A percentile compares a stretch with the other conserved stretches of the same genome.
phyloP scores from a whole-genome alignment of 768 basidiomycete genomes.

The Candolleomyces aberdarensis region DNA sequence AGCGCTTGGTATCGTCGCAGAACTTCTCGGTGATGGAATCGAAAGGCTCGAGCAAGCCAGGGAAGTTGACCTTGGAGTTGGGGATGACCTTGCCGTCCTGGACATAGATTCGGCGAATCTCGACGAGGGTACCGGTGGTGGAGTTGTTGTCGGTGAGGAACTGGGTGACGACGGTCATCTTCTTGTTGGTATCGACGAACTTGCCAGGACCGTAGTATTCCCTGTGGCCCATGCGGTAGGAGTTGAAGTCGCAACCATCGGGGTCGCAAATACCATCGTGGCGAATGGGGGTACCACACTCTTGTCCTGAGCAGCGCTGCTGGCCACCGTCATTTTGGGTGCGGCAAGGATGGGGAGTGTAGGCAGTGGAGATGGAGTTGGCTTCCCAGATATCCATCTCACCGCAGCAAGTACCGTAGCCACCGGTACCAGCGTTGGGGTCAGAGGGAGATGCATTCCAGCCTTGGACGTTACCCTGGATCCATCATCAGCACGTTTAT shows the following conservation, averaged over 20 bases:
- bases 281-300: slow-evolving; percentile 36
- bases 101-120: slow-evolving; percentile 55
- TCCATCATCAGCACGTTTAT: neutral
- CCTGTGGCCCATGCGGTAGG: slow-evolving; percentile 49
- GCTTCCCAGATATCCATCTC: slow-evolving; percentile 64
- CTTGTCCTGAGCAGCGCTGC: slow-evolving; percentile 39
- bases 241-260: slow-evolving; percentile 63
- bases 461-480: slow-evolving; percentile 44
- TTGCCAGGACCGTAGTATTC: slow-evolving; percentile 46
- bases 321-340: slow-evolving; percentile 25
- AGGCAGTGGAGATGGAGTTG: slow-evolving; percentile 47
- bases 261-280: slow-evolving; percentile 48
- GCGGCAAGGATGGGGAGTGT: slow-evolving; percentile 50
- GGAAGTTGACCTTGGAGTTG: slow-evolving; percentile 46
- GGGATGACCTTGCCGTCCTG: slow-evolving; percentile 50
- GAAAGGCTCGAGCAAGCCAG: slow-evolving; percentile 33
- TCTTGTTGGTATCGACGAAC: slow-evolving; percentile 48
- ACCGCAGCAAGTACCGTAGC: slow-evolving; percentile 50
- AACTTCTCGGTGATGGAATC: slow-evolving; percentile 49
- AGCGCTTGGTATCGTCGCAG: slow-evolving; percentile 46
- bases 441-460: slow-evolving; percentile 36
- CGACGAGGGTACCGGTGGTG: slow-evolving; percentile 43
- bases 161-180: slow-evolving; percentile 58
- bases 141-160: slow-evolving; percentile 48
- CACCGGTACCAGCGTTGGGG: slow-evolving; percentile 44